Conservation (phyloP, 2,329 filamentous ascomycete species). For the Dothistroma septosporum region DNA sequence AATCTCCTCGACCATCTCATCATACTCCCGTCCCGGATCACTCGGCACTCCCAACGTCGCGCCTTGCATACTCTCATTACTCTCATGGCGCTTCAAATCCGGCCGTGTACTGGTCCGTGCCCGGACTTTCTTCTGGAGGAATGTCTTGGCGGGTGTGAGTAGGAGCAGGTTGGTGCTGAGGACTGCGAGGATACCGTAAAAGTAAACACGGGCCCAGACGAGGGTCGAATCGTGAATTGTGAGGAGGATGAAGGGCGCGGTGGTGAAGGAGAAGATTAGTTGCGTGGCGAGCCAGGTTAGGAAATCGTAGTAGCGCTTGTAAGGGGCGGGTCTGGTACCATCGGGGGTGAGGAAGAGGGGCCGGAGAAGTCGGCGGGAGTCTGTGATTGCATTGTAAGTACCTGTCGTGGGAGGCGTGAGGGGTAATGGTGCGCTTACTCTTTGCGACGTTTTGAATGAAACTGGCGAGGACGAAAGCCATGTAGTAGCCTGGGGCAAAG, state of each 20-base stretch:
- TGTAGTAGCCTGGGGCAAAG: slow-evolving; percentile 94
- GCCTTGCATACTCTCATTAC: slow-evolving; percentile 37
- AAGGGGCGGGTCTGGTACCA: slow-evolving; percentile 61
- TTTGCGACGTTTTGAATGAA: slow-evolving; percentile 92
- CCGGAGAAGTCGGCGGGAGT: slow-evolving; percentile 81
- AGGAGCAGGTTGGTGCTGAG: slow-evolving; percentile 68
- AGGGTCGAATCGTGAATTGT: slow-evolving; percentile 64
- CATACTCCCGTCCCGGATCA: slow-evolving; percentile 70
- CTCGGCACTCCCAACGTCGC: slow-evolving; percentile 71
- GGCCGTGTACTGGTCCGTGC: slow-evolving; percentile 30
- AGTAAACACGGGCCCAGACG: slow-evolving; percentile 84
- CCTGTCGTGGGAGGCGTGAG: neutral
- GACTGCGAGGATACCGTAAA: slow-evolving; percentile 72
- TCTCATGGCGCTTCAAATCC: slow-evolving; percentile 27
- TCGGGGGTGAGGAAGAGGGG: slow-evolving; percentile 87
- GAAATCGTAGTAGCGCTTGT: slow-evolving; percentile 84
- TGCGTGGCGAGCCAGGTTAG: slow-evolving; percentile 73
- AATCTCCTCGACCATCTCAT: slow-evolving; percentile 73
- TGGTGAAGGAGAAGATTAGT: slow-evolving; percentile 75
- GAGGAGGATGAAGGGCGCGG: slow-evolving; percentile 80
- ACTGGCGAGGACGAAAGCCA: slow-evolving; percentile 82
- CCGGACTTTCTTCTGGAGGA: slow-evolving; percentile 38
- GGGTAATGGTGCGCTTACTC: slow-evolving; percentile 57
- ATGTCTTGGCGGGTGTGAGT: slow-evolving; percentile 67
- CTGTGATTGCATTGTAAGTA: slow-evolving; percentile 45